A percentile compares a stretch with the other conserved stretches of the same genome.
These are phyloP conservation scores for Colletotrichum nymphaeae DNA, from an alignment of 2,329 filamentous ascomycete genomes.

Conservation along the genomic window DNA sequence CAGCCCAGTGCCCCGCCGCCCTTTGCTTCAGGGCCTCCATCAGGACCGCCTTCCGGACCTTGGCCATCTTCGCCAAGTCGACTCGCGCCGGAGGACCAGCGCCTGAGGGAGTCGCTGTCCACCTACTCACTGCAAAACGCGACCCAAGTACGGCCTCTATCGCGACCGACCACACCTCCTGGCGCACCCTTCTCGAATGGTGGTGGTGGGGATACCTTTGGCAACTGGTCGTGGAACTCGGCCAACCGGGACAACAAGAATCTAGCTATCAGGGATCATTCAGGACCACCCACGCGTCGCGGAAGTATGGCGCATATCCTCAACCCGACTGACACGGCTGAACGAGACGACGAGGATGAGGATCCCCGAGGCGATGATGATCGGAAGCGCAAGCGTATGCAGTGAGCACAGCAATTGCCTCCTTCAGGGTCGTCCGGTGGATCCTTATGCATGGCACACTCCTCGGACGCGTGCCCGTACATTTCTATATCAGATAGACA, in stretches of 20 bases:
- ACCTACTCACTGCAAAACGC: conserved; percentile 62
- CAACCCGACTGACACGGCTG: conserved; percentile 68
- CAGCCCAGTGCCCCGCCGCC: conserved; percentile 58
- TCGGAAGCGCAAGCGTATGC: conserved; percentile 71
- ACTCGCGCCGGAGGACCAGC: conserved; percentile 62
- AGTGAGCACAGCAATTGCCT: conserved; percentile 45
- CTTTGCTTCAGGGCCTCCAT: conserved; percentile 62
- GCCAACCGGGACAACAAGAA: conserved; percentile 63
- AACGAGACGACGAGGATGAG: conserved; percentile 67
- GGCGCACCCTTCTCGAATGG: conserved; percentile 62
- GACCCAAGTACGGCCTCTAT: conserved; percentile 56
- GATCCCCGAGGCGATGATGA: conserved; percentile 67
- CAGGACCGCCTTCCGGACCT: conserved; percentile 63
- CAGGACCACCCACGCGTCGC: conserved; percentile 65
- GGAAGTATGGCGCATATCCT: conserved; percentile 73
- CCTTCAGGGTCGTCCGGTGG: background rate
- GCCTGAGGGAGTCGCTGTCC: conserved; percentile 67
- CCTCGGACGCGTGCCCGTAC: conserved; percentile 9
- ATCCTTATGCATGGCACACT: background rate
- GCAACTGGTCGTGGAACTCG: conserved; percentile 68
- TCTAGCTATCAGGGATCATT: conserved; percentile 64
- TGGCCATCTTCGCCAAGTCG: conserved; percentile 69
- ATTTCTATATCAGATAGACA: conserved; percentile 17
- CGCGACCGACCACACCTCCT: conserved; percentile 65
- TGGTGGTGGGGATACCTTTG: conserved; percentile 57